These are phyloP conservation scores for Botrytis fragariae DNA, from an alignment of 2,329 filamentous ascomycete species.

Conservation along the genomic window DNA sequence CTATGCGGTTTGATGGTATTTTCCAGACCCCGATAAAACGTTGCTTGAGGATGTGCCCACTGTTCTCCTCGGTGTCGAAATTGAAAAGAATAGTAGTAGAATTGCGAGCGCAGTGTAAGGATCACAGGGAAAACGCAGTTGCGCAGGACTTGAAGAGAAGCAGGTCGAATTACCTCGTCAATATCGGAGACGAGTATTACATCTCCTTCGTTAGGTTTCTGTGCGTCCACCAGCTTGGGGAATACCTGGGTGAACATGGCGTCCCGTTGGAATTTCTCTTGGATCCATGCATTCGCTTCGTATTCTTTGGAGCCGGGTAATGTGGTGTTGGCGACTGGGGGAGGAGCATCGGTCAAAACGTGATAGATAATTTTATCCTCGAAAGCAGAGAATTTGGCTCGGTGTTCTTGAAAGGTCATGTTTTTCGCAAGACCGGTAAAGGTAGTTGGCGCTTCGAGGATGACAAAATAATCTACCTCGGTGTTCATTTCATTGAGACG, in stretches of 20 bases:
- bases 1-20: constrained; percentile 42
- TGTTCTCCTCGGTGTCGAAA: constrained; percentile 39
- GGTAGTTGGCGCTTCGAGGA: constrained; percentile 57
- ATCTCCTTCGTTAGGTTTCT: constrained; percentile 39
- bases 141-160: constrained; percentile 38
- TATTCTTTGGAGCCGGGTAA: constrained; percentile 34
- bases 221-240: constrained; percentile 39
- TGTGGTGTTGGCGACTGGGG: not conserved
- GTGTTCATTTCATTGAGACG: constrained; percentile 57
- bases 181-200: constrained; percentile 47
- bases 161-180: constrained; percentile 45
- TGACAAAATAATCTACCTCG: constrained; percentile 62
- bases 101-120: constrained; percentile 38
- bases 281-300: constrained; percentile 46
- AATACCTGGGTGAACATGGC: constrained; percentile 55
- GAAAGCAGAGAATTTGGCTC: constrained; percentile 50
- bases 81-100: constrained; percentile 44
- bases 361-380: constrained; percentile 61
- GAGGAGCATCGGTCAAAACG: constrained; percentile 45
- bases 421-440: constrained; percentile 58
- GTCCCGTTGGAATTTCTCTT: constrained; percentile 53
- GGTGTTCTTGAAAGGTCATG: constrained; percentile 51
- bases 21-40: constrained; percentile 40
- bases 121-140: constrained; percentile 40
- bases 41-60: constrained; percentile 48